A percentile compares a stretch with the other conserved stretches of the same genome.
Conservation (phyloP, 129 eudicot genomes). For the sunflower (Helianthus annuus) region HanXRQr2.0-SUNRISE NC_035448.2:41742653-41743152, state of each 20-base stretch:
- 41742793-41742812: slow-evolving; percentile 63
- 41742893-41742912: slow-evolving; percentile 52
- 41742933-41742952: not conserved
- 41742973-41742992: not conserved
- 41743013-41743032: slow-evolving; percentile 55
- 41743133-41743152: not conserved
- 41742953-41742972: not conserved
- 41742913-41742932: slow-evolving; percentile 37
- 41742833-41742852: slow-evolving; percentile 78
- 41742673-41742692: slow-evolving; percentile 84
- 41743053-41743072: slow-evolving; percentile 19
- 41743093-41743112: not conserved
- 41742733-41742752: slow-evolving; percentile 58
- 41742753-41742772: slow-evolving; percentile 58
- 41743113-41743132: not conserved
- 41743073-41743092: slow-evolving; percentile 5
- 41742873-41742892: slow-evolving; percentile 79
- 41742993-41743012: slow-evolving; percentile 28
- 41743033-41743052: slow-evolving; percentile 44
- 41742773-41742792: slow-evolving; percentile 48
- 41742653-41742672: slow-evolving; percentile 78
- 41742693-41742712: slow-evolving; percentile 84
- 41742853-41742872: slow-evolving; percentile 78
- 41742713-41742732: slow-evolving; percentile 75
- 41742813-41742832: slow-evolving; percentile 45